Evolutionary conservation across 768 basidiomycete species (phyloP), one percentile per base, ranked within the genome.

Genomic region (Suillus bovinus): DNA sequence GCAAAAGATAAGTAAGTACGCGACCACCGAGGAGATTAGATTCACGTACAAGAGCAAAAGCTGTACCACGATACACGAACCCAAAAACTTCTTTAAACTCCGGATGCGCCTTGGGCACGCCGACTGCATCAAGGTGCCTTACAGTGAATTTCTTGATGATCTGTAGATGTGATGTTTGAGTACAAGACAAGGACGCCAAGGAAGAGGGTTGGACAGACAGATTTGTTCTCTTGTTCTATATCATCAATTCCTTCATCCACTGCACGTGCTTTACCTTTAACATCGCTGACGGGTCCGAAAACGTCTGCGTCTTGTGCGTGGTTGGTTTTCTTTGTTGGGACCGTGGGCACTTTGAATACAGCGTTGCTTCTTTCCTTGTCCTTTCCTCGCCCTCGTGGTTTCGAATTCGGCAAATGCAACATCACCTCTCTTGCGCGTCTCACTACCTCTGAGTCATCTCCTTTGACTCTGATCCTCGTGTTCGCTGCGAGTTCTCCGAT

Each of bases 191-290:
- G n/a, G 13, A 58, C 13, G 3, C 8, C 8, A 27, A 22, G 20
- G 20, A 27, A 24, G 13, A n/a, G 24, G 22, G 22, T 50, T 29
- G 16, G 17, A 72, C 81, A 67, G 64, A 89, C 89, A 64, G 80
- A 80, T 72, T 86, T 90, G 69, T 89, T 90, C 6, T 79, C 76
- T 66, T 78, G 82, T 74, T 90, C 88, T 46, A 84, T 67, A 60
- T 77, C 66, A 29, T 65, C 64, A 17, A 69, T 71, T 10, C 61
- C 64, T 54, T 70, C 72, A 20, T 69, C 62, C 7, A 53, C 62
- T 10, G 64, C 70, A 14, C 68, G 70, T 1, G 70, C 70, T 31
- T 74, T 78, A 9, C 75, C 77, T 71, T 78, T 83, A 38, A 68
- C 76, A 60, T 80, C 82, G 38, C 71, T 73, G 33, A 69, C 62